Conservation (phyloP, 352 stramenopile species). For the Pythium sp. region DNA sequence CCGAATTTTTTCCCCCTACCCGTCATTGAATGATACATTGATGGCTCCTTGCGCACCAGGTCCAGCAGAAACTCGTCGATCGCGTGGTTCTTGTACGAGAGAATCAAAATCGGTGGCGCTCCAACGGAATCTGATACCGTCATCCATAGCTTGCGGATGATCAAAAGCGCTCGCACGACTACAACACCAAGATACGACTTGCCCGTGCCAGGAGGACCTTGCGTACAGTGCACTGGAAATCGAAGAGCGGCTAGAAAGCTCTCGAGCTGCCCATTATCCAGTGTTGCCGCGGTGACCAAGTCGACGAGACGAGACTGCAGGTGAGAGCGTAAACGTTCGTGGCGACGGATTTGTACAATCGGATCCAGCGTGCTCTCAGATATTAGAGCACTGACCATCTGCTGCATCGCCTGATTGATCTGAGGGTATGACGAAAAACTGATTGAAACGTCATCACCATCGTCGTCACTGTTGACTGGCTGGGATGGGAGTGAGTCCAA, state of each 20-base stretch:
- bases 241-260: conserved; percentile 72
- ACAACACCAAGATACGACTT: conserved; percentile 90
- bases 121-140: conserved; percentile 56
- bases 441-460: conserved; percentile 1
- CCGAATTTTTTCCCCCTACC: conserved; percentile 14
- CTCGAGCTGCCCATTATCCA: conserved; percentile 70
- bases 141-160: conserved; percentile 76
- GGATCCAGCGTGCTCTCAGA: conserved; percentile 59
- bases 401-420: background rate
- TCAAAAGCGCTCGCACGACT: conserved; percentile 72
- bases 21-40: conserved; percentile 23
- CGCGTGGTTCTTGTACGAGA: conserved; percentile 89
- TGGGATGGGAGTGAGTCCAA: background rate
- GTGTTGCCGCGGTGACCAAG: conserved; percentile 50
- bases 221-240: conserved; percentile 82
- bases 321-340: conserved; percentile 30
- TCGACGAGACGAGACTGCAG: conserved; percentile 37
- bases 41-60: conserved; percentile 53
- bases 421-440: background rate
- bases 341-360: conserved; percentile 76
- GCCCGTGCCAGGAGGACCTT: conserved; percentile 84
- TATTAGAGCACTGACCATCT: conserved; percentile 32
- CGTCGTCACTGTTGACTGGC: conserved; percentile 1
- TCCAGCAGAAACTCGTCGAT: conserved; percentile 86
- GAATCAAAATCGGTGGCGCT: conserved; percentile 71